A percentile compares a stretch with the other conserved stretches of the same genome.
These are phyloP conservation scores for Sicyos edulis DNA, from an alignment of 306 rosid genomes.

Conservation along the genomic window DNA sequence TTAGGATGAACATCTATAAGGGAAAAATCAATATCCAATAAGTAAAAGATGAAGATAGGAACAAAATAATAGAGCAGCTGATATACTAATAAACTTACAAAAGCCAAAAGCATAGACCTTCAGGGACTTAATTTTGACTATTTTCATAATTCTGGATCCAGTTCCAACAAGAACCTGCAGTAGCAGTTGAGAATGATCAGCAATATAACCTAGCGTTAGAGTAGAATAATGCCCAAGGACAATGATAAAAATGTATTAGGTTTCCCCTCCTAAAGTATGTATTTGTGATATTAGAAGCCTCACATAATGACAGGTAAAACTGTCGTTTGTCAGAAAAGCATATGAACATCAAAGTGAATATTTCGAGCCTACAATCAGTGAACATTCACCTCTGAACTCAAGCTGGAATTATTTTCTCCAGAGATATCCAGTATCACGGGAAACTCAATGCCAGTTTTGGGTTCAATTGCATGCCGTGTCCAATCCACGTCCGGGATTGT, in stretches of 20 bases:
- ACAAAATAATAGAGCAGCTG: conserved; percentile 15
- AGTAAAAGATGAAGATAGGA: conserved; percentile 2
- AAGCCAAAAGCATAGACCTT: conserved; percentile 93
- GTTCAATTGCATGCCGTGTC: conserved; percentile 62
- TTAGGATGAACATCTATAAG: conserved; percentile 68
- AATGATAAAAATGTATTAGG: too few relatives aligned
- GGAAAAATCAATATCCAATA: conserved; percentile 14
- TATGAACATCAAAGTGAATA: neutral
- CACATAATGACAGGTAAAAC: neutral
- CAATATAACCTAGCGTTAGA: neutral
- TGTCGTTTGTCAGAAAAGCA: conserved; percentile 9
- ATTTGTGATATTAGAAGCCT: too few relatives aligned
- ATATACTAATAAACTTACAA: conserved; percentile 55
- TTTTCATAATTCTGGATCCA: conserved; percentile 74
- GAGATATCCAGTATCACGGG: conserved; percentile 55
- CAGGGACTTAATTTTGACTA: conserved; percentile 73
- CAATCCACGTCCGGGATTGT: conserved; percentile 41
- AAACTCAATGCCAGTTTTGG: conserved; percentile 88
- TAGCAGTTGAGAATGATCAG: neutral
- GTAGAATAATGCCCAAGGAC: neutral
- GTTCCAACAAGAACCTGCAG: conserved; percentile 90
- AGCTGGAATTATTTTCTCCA: conserved; percentile 41
- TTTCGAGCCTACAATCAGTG: neutral
- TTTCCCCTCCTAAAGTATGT: too few relatives aligned
- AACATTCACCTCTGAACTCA: conserved; percentile 63